Percentiles rank a stretch among this genome's conserved stretches.
Evolutionary conservation across 2,329 filamentous ascomycete genomes (phyloP).

Genomic region (Monilinia laxa): DNA sequence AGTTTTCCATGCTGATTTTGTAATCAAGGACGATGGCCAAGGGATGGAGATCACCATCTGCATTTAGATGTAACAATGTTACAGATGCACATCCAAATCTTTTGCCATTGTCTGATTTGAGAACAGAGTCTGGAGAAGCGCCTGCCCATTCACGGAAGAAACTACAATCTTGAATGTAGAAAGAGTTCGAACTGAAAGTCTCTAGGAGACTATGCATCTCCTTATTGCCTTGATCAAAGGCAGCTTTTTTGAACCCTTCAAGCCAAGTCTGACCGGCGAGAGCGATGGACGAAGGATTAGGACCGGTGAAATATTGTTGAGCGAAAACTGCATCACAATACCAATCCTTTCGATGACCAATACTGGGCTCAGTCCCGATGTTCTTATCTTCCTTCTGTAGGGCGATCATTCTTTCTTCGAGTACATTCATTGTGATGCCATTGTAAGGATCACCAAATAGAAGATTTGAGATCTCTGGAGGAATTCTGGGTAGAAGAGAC

Average conservation of each 20-base stretch:
- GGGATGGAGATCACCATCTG: constrained; percentile 49
- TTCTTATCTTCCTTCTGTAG: constrained; percentile 8
- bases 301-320: constrained; percentile 45
- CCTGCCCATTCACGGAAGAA: constrained; percentile 33
- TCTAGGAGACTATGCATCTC: constrained; percentile 26
- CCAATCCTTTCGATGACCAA: constrained; percentile 33
- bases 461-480: constrained; percentile 24
- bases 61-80: constrained; percentile 46
- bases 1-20: constrained; percentile 45
- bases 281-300: constrained; percentile 38
- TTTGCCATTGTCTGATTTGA: constrained; percentile 27
- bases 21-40: constrained; percentile 51
- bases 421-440: constrained; percentile 21
- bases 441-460: constrained; percentile 23
- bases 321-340: constrained; percentile 44
- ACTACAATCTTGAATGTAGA: constrained; percentile 37
- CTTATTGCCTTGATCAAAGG: constrained; percentile 26
- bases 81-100: constrained; percentile 44
- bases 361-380: constrained; percentile 18
- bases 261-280: constrained; percentile 29
- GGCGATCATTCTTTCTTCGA: constrained; percentile 20
- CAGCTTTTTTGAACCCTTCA: constrained; percentile 28
- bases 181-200: constrained; percentile 23
- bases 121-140: constrained; percentile 9
- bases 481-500: constrained; percentile 34